A percentile compares a stretch with the other conserved stretches of the same genome.
Evolutionary conservation across 2,329 filamentous ascomycete genomes (phyloP).

Genomic region (Pseudogymnoascus sp.): DNA sequence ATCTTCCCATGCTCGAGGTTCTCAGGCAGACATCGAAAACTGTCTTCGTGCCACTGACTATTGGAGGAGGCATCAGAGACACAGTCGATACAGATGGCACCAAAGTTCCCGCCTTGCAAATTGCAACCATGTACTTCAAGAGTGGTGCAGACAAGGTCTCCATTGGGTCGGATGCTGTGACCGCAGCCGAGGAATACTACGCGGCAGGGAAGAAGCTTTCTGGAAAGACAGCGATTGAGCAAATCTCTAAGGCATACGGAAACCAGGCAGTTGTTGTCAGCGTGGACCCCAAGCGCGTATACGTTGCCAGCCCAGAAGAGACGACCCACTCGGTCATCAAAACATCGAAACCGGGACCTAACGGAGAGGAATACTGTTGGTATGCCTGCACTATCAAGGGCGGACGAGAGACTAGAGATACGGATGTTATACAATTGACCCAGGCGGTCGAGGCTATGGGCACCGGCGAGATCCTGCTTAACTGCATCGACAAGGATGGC

Average conservation of each 20-base stretch:
- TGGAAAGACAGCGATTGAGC: constrained; percentile 87
- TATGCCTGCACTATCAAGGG: constrained; percentile 97
- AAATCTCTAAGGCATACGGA: constrained; percentile 87
- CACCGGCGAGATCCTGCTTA: constrained; percentile 85
- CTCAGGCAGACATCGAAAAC: constrained; percentile 77
- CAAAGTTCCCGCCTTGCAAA: constrained; percentile 79
- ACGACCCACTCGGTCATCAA: constrained; percentile 65
- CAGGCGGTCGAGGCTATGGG: constrained; percentile 94
- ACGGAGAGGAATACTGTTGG: constrained; percentile 81
- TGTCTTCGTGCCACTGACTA: constrained; percentile 91
- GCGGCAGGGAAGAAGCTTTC: constrained; percentile 58
- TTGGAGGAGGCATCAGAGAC: constrained; percentile 92
- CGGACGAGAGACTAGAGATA: constrained; percentile 84
- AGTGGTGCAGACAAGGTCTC: constrained; percentile 96
- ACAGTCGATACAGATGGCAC: constrained; percentile 83
- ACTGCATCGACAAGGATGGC: constrained; percentile 96
- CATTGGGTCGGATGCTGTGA: constrained; percentile 90
- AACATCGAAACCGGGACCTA: constrained; percentile 63
- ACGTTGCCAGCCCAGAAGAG: constrained; percentile 63
- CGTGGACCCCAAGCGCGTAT: constrained; percentile 87
- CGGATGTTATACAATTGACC: constrained; percentile 84
- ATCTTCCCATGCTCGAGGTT: constrained; percentile 94
- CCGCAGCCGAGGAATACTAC: constrained; percentile 88
- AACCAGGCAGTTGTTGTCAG: constrained; percentile 95
- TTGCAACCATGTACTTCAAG: constrained; percentile 96